These are phyloP conservation scores for Sonneratia caseolaris DNA, from an alignment of 345 rosid genomes.

Conservation along the genomic window DNA sequence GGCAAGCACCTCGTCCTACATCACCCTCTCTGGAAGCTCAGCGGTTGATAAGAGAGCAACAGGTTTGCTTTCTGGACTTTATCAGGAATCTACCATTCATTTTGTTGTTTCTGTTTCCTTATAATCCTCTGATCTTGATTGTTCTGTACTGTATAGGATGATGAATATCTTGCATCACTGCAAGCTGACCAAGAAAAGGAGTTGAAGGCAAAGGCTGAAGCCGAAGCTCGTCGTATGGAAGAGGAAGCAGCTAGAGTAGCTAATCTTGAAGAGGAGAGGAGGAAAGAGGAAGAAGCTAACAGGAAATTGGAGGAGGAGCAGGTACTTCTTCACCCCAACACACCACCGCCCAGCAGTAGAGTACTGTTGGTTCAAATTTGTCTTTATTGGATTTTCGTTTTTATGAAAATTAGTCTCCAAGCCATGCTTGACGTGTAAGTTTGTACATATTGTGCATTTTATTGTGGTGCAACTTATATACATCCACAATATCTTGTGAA, in stretches of 20 bases:
- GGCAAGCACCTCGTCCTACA: conserved; percentile 61
- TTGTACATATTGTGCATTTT: neutral
- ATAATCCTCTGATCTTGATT: neutral
- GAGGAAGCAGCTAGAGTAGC: conserved; percentile 74
- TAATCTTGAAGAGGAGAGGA: conserved; percentile 64
- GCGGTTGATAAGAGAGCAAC: conserved; percentile 93
- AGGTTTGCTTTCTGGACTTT: conserved; percentile 36
- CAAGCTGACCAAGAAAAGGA: conserved; percentile 97
- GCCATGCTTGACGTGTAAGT: neutral
- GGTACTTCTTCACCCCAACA: conserved; percentile 26
- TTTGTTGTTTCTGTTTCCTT: neutral
- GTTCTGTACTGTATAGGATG: conserved; percentile 45
- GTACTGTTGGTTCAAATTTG: neutral
- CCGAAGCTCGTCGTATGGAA: conserved; percentile 62
- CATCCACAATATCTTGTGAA: neutral
- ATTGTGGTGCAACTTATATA: neutral
- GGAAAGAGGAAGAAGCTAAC: conserved; percentile 63
- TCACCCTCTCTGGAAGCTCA: conserved; percentile 93
- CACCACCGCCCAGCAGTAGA: too few relatives aligned
- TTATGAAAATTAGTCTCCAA: neutral
- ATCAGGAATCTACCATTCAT: neutral
- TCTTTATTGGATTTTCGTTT: neutral
- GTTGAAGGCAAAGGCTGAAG: conserved; percentile 70
- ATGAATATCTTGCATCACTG: conserved; percentile 86
- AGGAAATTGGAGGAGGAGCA: conserved; percentile 78